Evolutionary conservation across 2,329 filamentous ascomycete genomes (phyloP), one percentile per base, ranked within the genome.

Genomic region (Xylogone sp.): DNA sequence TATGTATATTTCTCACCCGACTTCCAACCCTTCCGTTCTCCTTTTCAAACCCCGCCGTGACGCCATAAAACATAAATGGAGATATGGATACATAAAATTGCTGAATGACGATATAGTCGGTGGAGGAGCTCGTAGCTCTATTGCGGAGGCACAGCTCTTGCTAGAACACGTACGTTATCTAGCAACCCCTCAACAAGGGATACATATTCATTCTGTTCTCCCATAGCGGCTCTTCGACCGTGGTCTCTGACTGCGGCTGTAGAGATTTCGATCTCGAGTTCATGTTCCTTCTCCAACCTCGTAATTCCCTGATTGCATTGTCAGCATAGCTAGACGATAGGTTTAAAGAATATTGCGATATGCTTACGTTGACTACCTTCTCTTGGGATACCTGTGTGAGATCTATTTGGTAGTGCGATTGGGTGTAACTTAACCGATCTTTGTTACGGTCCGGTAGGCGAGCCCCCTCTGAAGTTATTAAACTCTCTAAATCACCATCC

Each of bases 351-450:
- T n/a, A n/a, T 39, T 18, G n/a, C 12, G 24, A 13, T 31, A 16
- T 46, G 60, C 64, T 59, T 60, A 69, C 68, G 58, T 65, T 65
- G 9, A 56, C 50, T 27, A 53, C 29, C 12, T 82, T 86, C 43
- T 96, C 91, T 68, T 97, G 91, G 10, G 84, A 87, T 42, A 99
- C 94, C 68, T 97, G 92, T 0, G 94, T 99, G 47, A 99, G 75
- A 69, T 99, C 94, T 60, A 99, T 81, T 66, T 94, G 89, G 66
- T 95, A 97, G 49, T 83, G 84, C 42, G 91, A 79, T 67, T 97
- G 95, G 9, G 79, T 85, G 71, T 99, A 99, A 65, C 89, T 95
- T 66, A 99, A 75, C 18, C 94, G 83, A 69, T 99, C 92, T 69
- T 99, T 99, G 60, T 83, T 84, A 6, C 92, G 83, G 62, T 90